Base-by-base conservation (phyloP, 2,329 filamentous ascomycete genomes). In the Fusarium buharicum region DNA sequence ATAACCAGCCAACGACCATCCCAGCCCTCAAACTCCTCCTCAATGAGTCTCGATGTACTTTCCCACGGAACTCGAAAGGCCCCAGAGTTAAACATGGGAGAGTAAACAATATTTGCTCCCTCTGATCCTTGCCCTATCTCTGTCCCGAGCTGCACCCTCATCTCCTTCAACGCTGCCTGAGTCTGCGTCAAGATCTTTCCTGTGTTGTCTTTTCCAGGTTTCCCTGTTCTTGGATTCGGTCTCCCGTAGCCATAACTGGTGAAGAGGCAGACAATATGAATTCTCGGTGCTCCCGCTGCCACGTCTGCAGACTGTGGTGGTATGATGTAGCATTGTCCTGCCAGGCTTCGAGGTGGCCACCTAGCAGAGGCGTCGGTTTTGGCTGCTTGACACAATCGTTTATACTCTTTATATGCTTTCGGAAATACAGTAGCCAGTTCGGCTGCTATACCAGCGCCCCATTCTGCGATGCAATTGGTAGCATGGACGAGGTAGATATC, bases 391-490 rank as follows among this genome's bases (percentile, higher is more conserved):
- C 70, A 74, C 54, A 69, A 72, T 1, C 7, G 44, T 6, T 68
- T 64, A 56, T 74, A 74, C 2, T 53, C 52, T 16, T 34, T 38
- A n/a, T 48, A 70, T 1, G 73, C 69, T 1, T 58, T 55, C 0
- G 71, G 72, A 10, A 74, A 74, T 6, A 70, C 55, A 2, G 24
- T n/a, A 0, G 59, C 63, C 0, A 75, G 62, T 38, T 73, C 71
- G 14, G 62, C 55, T 6, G 72, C 71, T 33, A 74, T 64, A 14
- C 73, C 72, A 1, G 66, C 57, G 27, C 70, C 73, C 72, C 73
- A 75, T 33, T 62, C 54, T 2, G 59, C 73, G 38, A 74, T 63
- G 55, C 72, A 74, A 30, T 74, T 74, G 27, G 72, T 74, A 1
- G 70, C 70, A 31, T 75, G 73, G 8, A 73, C 66, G 44, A 75